Evolutionary conservation across 1,284 basidiomycete species (phyloP), one percentile per base, ranked within the genome.

Genomic region (Leccinum huronense): DNA sequence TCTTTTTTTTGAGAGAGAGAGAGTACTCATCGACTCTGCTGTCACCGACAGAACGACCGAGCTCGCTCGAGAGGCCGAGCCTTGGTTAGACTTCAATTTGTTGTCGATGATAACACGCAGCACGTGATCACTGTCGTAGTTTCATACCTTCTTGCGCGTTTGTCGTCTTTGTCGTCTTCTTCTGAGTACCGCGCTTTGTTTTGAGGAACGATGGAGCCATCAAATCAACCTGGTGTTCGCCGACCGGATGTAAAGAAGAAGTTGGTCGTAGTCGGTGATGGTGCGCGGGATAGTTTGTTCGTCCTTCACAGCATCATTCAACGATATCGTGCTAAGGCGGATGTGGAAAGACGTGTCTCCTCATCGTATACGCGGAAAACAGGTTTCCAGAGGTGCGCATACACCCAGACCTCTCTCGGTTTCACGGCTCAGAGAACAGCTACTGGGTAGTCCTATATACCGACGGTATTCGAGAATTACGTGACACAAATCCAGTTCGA

Each of bases 391-490:
- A 97, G 87, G 95, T 97, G 79, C 75, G 80, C 72, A 66, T 68
- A 58, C 55, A 38, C 65, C 58, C 63, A 59, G 62, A 61, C 57
- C 59, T 34, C 31, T 57, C 61, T 62, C 57, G 16, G 30, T 63
- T 61, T 62, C 8, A 40, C 40, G 5, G 19, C 68, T 71, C 65
- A 65, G 51, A 57, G 60, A 61, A 54, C 59, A 60, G 34, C 62
- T 56, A 3, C 48, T 27, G 42, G 51, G n/a, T 78, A 97, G 95
- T 89, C 94, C 64, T 98, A 98, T 79, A 92, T 98, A 67, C 96
- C 97, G 30, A 99, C 96, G 23, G 96, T 99, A 8, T 99, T 99
- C 76, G 97, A 99, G 79, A 98, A 96, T 84, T 93, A 95, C 73
- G 93, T 98, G 63, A 97, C 96, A 10, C 88, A 92, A 71, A 90